A percentile compares a stretch with the other conserved stretches of the same genome.
These are phyloP conservation scores for Mariannaea elegans DNA, from an alignment of 2,329 filamentous ascomycete genomes.

Conservation along the genomic window DNA sequence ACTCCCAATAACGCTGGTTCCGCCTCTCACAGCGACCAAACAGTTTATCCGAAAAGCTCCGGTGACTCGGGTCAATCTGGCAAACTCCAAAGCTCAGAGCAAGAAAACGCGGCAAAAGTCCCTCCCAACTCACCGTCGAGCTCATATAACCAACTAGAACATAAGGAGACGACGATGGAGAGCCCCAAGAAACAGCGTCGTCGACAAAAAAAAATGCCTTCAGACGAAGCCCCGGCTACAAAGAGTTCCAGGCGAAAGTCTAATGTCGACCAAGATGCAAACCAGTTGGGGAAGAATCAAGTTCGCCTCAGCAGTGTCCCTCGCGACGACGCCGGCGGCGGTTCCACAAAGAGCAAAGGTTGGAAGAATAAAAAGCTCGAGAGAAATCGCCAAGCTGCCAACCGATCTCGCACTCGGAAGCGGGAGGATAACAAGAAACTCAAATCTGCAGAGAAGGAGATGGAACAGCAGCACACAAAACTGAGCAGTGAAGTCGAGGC, in stretches of 20 bases:
- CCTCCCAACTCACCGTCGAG: neutral
- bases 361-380: neutral
- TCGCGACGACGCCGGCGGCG: neutral
- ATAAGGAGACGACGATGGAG: neutral
- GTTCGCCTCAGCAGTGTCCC: neutral
- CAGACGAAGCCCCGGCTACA: neutral
- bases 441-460: conserved; percentile 10
- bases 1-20: neutral
- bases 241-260: neutral
- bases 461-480: conserved; percentile 15
- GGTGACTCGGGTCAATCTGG: neutral
- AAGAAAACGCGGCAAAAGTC: neutral
- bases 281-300: neutral
- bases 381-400: conserved; percentile 21
- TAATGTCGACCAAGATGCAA: neutral
- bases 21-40: neutral
- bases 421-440: conserved; percentile 17
- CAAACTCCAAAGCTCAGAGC: neutral
- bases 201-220: neutral
- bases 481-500: conserved; percentile 10
- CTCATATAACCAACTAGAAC: neutral
- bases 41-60: neutral
- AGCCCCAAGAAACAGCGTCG: neutral
- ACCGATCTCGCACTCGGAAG: conserved; percentile 20
- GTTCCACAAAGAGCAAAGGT: neutral